Percentiles rank a stretch among this genome's conserved stretches.
phyloP scores from a whole-genome alignment of 768 basidiomycete species.

The Postia placenta region DNA sequence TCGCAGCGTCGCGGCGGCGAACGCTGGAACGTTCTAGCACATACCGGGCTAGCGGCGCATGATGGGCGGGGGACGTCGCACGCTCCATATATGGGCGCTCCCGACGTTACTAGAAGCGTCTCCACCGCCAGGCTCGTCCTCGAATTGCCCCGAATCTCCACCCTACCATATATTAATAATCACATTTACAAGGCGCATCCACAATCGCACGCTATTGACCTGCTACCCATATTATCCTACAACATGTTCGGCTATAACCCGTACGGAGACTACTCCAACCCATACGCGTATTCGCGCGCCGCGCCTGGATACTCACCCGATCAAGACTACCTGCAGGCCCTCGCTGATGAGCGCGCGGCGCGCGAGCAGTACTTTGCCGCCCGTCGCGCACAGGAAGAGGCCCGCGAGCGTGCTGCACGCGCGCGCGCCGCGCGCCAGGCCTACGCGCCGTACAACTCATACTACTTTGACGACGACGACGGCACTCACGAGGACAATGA shows the following conservation, averaged over 20 bases:
- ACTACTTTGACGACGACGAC: conserved; percentile 17
- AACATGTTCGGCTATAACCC: conserved; percentile 4
- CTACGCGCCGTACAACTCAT: conserved; percentile 18
- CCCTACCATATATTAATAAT: neutral
- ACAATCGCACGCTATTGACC: neutral
- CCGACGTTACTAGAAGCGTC: neutral
- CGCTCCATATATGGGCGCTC: neutral
- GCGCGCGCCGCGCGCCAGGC: conserved; percentile 19
- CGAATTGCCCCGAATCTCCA: neutral
- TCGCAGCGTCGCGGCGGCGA: too few species aligned
- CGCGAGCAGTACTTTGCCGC: conserved; percentile 21
- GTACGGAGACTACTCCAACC: neutral
- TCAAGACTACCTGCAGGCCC: conserved; percentile 19
- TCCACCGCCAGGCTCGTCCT: neutral
- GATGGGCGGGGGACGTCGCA: too few species aligned
- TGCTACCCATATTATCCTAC: neutral
- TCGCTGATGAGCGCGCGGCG: conserved; percentile 25
- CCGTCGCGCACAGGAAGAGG: conserved; percentile 22
- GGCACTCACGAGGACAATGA: conserved; percentile 11
- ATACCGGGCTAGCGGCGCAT: too few species aligned
- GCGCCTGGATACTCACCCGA: conserved; percentile 4
- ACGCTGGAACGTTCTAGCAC: too few species aligned
- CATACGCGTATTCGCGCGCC: neutral
- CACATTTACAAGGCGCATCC: neutral
- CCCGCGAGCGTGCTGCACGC: conserved; percentile 23